Percentiles rank a stretch among this genome's conserved stretches.
These are phyloP conservation scores for Penicillium capsulatum DNA, from an alignment of 2,329 filamentous ascomycete species.

Conservation along the genomic window DNA sequence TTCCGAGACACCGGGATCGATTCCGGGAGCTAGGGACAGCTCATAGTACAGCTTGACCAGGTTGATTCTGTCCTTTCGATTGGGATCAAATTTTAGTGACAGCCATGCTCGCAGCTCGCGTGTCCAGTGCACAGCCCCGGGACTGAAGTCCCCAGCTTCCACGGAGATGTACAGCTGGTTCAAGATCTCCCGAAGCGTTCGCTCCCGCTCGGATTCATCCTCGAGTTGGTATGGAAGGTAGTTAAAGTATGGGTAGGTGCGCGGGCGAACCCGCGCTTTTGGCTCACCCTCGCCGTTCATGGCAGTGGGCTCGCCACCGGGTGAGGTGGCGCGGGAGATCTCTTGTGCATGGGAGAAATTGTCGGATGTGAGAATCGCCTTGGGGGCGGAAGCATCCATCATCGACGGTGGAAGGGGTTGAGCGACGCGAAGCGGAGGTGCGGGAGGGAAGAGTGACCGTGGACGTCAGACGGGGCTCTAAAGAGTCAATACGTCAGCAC, in stretches of 20 bases:
- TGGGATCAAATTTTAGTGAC: slow-evolving; percentile 94
- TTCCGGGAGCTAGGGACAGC: slow-evolving; percentile 80
- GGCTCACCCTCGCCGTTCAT: slow-evolving; percentile 53
- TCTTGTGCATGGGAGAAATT: slow-evolving; percentile 53
- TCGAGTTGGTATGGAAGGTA: slow-evolving; percentile 88
- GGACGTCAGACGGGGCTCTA: slow-evolving; percentile 27
- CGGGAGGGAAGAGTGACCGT: slow-evolving; percentile 17
- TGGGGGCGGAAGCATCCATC: slow-evolving; percentile 36
- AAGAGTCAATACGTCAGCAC: slow-evolving; percentile 24
- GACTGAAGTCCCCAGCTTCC: slow-evolving; percentile 87
- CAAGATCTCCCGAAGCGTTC: slow-evolving; percentile 78
- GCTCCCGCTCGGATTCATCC: slow-evolving; percentile 70
- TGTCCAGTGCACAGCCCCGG: slow-evolving; percentile 94
- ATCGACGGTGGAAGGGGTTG: slow-evolving; percentile 19
- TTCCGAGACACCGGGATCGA: slow-evolving; percentile 77
- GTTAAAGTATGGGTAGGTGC: slow-evolving; percentile 89
- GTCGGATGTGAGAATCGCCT: slow-evolving; percentile 36
- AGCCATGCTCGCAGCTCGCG: slow-evolving; percentile 94
- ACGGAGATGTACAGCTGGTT: slow-evolving; percentile 91
- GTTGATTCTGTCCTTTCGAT: slow-evolving; percentile 73
- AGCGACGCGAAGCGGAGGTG: slow-evolving; percentile 18
- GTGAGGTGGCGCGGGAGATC: slow-evolving; percentile 81
- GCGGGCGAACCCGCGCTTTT: slow-evolving; percentile 67
- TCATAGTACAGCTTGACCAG: slow-evolving; percentile 93
- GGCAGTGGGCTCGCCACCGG: slow-evolving; percentile 54